Conservation (phyloP, 371 early-diverging fungal genomes). For the Cokeromyces recurvatus region DNA sequence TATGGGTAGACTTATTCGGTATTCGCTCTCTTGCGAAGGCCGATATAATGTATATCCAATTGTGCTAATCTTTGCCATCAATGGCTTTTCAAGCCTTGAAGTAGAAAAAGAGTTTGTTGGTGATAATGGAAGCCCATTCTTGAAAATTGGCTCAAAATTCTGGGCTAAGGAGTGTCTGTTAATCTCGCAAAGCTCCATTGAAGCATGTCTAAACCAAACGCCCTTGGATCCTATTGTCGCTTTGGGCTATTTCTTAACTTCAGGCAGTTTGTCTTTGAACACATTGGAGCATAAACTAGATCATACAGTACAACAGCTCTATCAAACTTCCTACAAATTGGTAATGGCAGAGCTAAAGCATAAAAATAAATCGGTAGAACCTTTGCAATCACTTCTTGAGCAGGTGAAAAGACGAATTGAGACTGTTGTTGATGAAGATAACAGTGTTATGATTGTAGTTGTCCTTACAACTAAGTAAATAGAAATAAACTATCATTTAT, state of each 20-base stretch:
- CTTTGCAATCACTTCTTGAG: constrained; percentile 5
- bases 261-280: constrained; percentile 6
- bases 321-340: constrained; percentile 2
- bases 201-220: neutral
- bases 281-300: constrained; percentile 7
- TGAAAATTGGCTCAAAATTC: constrained; percentile 8
- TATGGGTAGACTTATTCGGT: constrained; percentile 2
- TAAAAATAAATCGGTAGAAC: constrained; percentile 7
- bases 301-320: constrained; percentile 8
- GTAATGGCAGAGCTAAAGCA: constrained; percentile 7
- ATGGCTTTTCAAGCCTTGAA: constrained; percentile 10
- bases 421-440: constrained; percentile 8
- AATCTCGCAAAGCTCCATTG: constrained; percentile 4
- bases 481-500: too few relatives aligned
- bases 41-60: constrained; percentile 10
- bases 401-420: constrained; percentile 14
- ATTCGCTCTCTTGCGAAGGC: constrained; percentile 1
- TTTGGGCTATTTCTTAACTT: constrained; percentile 3
- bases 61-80: constrained; percentile 5
- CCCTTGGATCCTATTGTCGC: constrained; percentile 8
- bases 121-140: constrained; percentile 6
- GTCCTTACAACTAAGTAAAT: too few relatives aligned
- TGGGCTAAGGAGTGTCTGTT: constrained; percentile 8
- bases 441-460: too few relatives aligned
- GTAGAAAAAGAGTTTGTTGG: constrained; percentile 7